Evolutionary conservation across 1,284 basidiomycete species (phyloP), one percentile per base, ranked within the genome.

Genomic region (Athelia sp.): DNA sequence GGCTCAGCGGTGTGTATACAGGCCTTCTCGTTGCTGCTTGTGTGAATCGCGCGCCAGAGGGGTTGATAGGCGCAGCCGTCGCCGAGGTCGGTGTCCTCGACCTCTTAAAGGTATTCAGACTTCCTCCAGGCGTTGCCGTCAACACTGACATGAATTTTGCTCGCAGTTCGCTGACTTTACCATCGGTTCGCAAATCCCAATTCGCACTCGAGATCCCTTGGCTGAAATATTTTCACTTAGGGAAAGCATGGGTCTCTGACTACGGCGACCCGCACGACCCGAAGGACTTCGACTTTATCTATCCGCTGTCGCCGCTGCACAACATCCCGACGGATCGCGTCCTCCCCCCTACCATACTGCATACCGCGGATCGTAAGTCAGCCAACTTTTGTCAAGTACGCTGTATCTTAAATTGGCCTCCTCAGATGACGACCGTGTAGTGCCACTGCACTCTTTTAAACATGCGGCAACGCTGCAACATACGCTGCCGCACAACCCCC

Each of bases 31-130:
- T 93, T 3, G 84, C 81, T 19, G 90, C 90, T 4, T 91, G 86
- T 57, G 75, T 87, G 36, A 90, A 93, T 57, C 84, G 87, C 49
- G 88, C 88, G 1, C 83, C 84, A 1, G 79, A 88, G 61, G 84
- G 83, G 9, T 82, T 87, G 2, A 82, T 90, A 57, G 90, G 90
- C 21, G 85, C 87, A n/a, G 89, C 76, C 1, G 73, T 91, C 4
- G 84, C 86, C 1, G 86, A 90, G 61, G 89, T 91, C 3, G 89
- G 90, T 2, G 90, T 93, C 1, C 73, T 86, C 54, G 91, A 94
- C 66, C 73, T 93, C 57, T 76, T 94, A 53, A 87, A 86, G 73
- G 86, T 85, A 59, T 21, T 63, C 56, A 8, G 23, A 31, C 40
- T 47, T 29, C 26, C n/a, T n/a, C n/a, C 26, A 36, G 36, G 21